Percentiles rank a stretch among this genome's conserved stretches.
phyloP scores from a whole-genome alignment of 2,329 filamentous ascomycete genomes.

The Aureobasidium sp. region DNA sequence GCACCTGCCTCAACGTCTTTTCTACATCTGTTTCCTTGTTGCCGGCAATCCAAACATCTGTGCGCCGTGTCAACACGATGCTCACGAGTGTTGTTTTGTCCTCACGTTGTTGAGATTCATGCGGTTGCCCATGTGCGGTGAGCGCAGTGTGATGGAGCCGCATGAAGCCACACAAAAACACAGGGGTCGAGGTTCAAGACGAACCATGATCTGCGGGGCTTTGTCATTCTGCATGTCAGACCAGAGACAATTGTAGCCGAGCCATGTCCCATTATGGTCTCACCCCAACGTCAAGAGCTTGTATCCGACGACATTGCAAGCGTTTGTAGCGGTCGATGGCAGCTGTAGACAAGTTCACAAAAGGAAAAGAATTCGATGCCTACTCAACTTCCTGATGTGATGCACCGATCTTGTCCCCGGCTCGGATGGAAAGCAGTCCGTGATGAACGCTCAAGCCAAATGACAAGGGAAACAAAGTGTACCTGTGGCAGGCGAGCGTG shows the following conservation, averaged over 20 bases:
- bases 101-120: not conserved
- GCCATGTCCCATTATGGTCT: not conserved
- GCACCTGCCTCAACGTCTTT: not conserved
- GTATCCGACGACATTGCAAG: not conserved
- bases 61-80: not conserved
- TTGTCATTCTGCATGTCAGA: constrained; percentile 3
- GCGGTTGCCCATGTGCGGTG: constrained; percentile 4
- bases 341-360: not conserved
- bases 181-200: constrained; percentile 3
- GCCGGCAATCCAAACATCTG: not conserved
- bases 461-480: not conserved
- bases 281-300: not conserved
- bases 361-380: not conserved
- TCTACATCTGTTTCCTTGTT: not conserved
- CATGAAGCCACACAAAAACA: not conserved
- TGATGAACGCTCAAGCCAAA: not conserved
- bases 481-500: not conserved
- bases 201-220: constrained; percentile 9
- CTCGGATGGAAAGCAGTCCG: not conserved
- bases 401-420: not conserved
- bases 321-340: not conserved
- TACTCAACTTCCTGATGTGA: not conserved
- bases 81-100: not conserved
- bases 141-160: constrained; percentile 1
- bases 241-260: not conserved